phyloP scores from a whole-genome alignment of 1,284 basidiomycete species.

The Irpex lacteus region DNA sequence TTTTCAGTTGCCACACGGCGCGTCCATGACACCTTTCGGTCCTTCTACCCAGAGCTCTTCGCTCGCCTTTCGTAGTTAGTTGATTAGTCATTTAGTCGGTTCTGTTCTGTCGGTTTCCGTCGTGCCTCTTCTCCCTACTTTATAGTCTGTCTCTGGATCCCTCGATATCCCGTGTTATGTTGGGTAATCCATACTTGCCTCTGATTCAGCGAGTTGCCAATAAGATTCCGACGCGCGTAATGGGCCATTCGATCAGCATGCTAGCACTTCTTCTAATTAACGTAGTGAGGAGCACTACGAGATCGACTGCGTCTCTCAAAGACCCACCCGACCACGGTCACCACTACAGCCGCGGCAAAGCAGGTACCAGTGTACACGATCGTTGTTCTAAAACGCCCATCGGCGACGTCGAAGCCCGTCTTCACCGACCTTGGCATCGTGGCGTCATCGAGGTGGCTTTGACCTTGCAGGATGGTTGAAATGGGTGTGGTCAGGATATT shows the following conservation, averaged over 20 bases:
- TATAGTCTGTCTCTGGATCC: background rate
- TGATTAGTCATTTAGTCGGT: background rate
- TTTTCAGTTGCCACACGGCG: background rate
- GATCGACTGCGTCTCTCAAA: background rate
- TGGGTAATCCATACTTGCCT: background rate
- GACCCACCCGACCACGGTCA: conserved; percentile 4
- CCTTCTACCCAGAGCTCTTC: background rate
- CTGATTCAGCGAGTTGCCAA: background rate
- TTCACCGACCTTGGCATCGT: background rate
- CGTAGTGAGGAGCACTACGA: background rate
- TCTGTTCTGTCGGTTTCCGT: background rate
- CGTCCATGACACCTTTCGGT: background rate
- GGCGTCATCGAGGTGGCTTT: background rate
- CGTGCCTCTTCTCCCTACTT: background rate
- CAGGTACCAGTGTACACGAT: conserved; percentile 8
- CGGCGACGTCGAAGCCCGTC: background rate
- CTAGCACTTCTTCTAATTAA: too few relatives aligned
- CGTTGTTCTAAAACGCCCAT: conserved; percentile 4
- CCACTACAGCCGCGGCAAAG: conserved; percentile 6
- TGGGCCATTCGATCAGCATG: too few relatives aligned
- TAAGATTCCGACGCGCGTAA: too few relatives aligned
- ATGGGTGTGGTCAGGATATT: conserved; percentile 42
- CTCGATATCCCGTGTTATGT: background rate
- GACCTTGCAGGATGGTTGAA: conserved; percentile 28
- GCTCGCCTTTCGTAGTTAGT: background rate